These are phyloP conservation scores for Patellifolia procumbens DNA, from an alignment of 179 eudicot species.

Conservation along the genomic window DNA sequence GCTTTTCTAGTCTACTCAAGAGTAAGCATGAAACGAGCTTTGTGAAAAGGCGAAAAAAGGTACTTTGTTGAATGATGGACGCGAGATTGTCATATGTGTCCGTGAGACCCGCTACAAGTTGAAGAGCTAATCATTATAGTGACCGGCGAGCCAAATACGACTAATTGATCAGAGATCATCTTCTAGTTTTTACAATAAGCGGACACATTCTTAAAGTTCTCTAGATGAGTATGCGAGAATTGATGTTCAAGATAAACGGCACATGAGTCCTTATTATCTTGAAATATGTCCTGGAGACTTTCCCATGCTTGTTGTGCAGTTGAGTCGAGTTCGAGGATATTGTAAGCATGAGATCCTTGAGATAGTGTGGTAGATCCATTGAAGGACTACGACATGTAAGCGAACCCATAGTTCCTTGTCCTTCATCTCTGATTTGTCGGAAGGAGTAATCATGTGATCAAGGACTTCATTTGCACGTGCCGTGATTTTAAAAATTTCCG, in stretches of 20 bases:
- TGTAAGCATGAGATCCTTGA: neutral
- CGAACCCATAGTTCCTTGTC: neutral
- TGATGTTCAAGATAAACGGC: slow-evolving; percentile 1
- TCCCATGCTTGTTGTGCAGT: slow-evolving; percentile 13
- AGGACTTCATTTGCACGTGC: neutral
- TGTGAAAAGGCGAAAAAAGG: neutral
- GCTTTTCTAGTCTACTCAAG: neutral
- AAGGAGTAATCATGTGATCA: neutral
- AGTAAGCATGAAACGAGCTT: neutral
- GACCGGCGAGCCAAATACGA: neutral
- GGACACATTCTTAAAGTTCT: neutral
- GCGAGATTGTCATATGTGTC: neutral
- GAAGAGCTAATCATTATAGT: neutral
- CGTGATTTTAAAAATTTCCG: neutral
- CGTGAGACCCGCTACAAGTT: neutral
- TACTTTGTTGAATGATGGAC: neutral
- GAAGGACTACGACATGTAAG: neutral
- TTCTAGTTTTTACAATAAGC: neutral
- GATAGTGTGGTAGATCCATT: neutral
- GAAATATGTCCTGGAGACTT: neutral
- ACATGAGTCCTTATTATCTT: neutral
- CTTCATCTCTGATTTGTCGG: neutral
- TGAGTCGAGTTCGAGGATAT: neutral
- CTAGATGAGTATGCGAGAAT: neutral
- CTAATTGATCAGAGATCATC: slow-evolving; percentile 6